These are phyloP conservation scores for Claviceps pusilla DNA, from an alignment of 2,329 filamentous ascomycete species.

Conservation along the genomic window DNA sequence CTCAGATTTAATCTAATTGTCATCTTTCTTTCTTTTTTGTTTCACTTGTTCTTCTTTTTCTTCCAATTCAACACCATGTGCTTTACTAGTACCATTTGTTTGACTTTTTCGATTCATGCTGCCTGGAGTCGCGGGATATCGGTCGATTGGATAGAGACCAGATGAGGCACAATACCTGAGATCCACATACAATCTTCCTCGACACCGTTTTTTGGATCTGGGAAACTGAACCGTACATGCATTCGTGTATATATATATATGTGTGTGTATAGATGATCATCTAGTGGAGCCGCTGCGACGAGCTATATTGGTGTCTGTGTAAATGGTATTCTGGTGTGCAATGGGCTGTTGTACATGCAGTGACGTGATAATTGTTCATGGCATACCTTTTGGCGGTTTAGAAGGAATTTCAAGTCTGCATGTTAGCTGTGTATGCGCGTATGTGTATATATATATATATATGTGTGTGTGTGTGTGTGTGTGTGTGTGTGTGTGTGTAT, in stretches of 20 bases:
- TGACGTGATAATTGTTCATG: too few relatives aligned
- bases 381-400: too few relatives aligned
- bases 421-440: too few relatives aligned
- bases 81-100: neutral
- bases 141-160: neutral
- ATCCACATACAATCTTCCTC: neutral
- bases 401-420: too few relatives aligned
- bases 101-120: neutral
- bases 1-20: too few relatives aligned
- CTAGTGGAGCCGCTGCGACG: neutral
- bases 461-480: too few relatives aligned
- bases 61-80: neutral
- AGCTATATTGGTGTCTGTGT: neutral
- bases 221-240: neutral
- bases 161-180: neutral
- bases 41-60: neutral
- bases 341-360: too few relatives aligned
- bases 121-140: slow-evolving; percentile 1
- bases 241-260: neutral
- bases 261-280: neutral
- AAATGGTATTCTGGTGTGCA: too few relatives aligned
- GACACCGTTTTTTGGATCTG: neutral
- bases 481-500: too few relatives aligned
- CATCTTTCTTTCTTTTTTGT: neutral
- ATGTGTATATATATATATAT: too few relatives aligned